Evolutionary conservation across 2,329 filamentous ascomycete genomes (phyloP), one percentile per base, ranked within the genome.

Genomic region (Exophiala bonariae): DNA sequence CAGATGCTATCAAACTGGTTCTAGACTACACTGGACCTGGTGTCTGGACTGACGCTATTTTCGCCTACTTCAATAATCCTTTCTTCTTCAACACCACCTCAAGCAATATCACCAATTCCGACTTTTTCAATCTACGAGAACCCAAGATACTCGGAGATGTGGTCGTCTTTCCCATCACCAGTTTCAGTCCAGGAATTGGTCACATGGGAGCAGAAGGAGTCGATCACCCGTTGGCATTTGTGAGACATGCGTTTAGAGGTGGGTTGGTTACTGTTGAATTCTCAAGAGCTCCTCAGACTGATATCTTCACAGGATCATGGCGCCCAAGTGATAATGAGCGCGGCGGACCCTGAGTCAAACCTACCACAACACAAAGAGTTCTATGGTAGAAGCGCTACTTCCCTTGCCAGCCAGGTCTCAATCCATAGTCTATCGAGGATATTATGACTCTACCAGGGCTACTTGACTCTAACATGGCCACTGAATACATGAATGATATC

Each of bases 21-120:
- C 85, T 97, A 44, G 91, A 96, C 67, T 92, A 95, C 61, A 97
- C 92, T 0, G 92, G 92, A 1, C 93, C 93, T 0, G 93, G 87
- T 0, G 71, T 95, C 31, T 97, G 92, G 92, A 99, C 93, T 0
- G 92, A 99, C 68, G 77, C 78, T 18, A 79, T 97, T 54, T 96
- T 97, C 70, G 19, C 19, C 9, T n/a, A 23, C 14, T 31, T 43
- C 13, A 97, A 96, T 67, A 20, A 37, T 37, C 10, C 14, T 22
- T 8, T 19, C 7, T 37, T 19, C n/a, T 37, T 37, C 35, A 11
- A 26, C 23, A 26, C 23, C 23, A 26, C 6, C 23, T 26, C 23
- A 6, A 26, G 6, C 23, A 83, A 23, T 14, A 11, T 43, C 5
- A 97, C 96, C 67, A 37, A 37, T 20, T 13, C 14, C 7, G 19